A percentile compares a stretch with the other conserved stretches of the same genome.
Evolutionary conservation across 306 rosid genomes (phyloP).

Genomic region (Cicer judaicum): DNA sequence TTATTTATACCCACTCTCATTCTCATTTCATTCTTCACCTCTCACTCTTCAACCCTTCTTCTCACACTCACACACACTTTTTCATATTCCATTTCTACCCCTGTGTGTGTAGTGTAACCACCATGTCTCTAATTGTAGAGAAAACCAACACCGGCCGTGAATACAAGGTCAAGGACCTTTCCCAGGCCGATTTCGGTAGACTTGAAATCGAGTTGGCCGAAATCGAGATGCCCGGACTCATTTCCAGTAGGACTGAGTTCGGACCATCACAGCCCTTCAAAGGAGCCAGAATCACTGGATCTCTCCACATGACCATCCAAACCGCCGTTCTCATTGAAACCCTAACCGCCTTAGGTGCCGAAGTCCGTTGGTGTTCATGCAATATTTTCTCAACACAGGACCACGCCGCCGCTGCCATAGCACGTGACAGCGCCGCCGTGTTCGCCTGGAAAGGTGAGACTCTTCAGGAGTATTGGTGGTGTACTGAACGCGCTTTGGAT

Average conservation of each 20-base stretch:
- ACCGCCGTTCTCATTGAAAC: constrained; percentile 97
- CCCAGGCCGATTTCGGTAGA: constrained; percentile 97
- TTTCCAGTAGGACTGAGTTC: constrained; percentile 72
- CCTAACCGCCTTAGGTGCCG: constrained; percentile 94
- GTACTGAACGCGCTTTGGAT: constrained; percentile 90
- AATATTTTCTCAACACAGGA: constrained; percentile 99
- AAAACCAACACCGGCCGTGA: constrained; percentile 83
- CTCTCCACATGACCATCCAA: constrained; percentile 97
- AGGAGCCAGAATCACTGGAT: constrained; percentile 91
- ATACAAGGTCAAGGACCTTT: constrained; percentile 94
- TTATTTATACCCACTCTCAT: constrained; percentile 43
- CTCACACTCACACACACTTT: background rate
- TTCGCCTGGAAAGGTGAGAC: constrained; percentile 99
- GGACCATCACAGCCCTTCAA: constrained; percentile 89
- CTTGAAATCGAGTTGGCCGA: constrained; percentile 93
- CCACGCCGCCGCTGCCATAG: constrained; percentile 97
- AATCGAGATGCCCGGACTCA: constrained; percentile 96
- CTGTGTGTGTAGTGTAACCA: background rate
- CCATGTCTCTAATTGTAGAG: constrained; percentile 76
- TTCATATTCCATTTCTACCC: too few relatives aligned
- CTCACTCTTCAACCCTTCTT: background rate
- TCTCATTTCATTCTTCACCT: constrained; percentile 34
- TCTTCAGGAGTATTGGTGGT: constrained; percentile 99
- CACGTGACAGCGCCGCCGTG: constrained; percentile 90
- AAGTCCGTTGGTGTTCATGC: constrained; percentile 98